Conservation (phyloP, 352 stramenopile species). For the Phytophthora palmivora region DNA sequence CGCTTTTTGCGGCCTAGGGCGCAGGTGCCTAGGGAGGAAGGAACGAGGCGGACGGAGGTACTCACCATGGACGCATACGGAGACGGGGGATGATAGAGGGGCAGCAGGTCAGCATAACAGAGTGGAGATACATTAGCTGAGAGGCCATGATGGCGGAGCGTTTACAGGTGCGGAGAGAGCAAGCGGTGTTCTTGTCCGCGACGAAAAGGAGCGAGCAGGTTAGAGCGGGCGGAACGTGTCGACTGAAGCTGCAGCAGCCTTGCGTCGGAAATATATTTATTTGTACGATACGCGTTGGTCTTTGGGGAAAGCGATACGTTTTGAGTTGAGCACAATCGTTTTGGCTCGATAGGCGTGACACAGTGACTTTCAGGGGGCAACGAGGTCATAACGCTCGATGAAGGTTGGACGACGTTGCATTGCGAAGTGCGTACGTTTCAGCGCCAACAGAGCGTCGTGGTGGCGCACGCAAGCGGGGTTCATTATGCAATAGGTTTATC, state of each 20-base stretch:
- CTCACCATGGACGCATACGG: not conserved
- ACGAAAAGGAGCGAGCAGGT: not conserved
- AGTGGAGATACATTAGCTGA: too few relatives aligned
- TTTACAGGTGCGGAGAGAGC: too few relatives aligned
- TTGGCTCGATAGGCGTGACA: too few relatives aligned
- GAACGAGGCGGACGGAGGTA: not conserved
- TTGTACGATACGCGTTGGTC: conserved; percentile 28
- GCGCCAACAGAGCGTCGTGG: too few relatives aligned
- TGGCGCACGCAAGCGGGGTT: too few relatives aligned
- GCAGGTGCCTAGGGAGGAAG: conserved; percentile 37
- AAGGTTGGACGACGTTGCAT: too few relatives aligned
- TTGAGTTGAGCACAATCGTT: not conserved
- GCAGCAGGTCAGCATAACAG: too few relatives aligned
- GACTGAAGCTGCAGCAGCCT: not conserved
- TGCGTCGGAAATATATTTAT: conserved; percentile 30
- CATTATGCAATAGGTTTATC: too few relatives aligned
- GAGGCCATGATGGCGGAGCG: too few relatives aligned
- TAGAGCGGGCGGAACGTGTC: not conserved
- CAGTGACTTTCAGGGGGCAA: too few relatives aligned
- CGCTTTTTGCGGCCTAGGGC: conserved; percentile 64
- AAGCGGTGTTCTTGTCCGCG: not conserved
- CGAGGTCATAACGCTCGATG: too few relatives aligned
- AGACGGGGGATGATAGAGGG: not conserved
- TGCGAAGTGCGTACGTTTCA: too few relatives aligned
- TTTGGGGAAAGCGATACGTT: conserved; percentile 19